Conservation (phyloP, 1,139 yeast species). For the Kodamaea sp. region DNA sequence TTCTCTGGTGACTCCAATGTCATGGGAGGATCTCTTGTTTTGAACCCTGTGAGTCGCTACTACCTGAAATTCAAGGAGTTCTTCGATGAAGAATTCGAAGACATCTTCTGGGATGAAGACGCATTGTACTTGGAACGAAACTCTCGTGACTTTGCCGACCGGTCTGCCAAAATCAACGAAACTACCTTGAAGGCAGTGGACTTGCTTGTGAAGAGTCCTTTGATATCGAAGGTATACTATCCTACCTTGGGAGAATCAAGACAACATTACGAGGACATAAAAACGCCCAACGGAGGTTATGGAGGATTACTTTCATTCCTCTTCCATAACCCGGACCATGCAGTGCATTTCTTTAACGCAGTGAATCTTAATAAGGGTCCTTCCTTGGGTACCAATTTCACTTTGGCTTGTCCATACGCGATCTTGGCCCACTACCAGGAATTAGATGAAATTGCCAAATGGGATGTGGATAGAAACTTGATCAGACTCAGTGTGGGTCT, state of each 20-base stretch:
- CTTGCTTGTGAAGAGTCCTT: constrained; percentile 44
- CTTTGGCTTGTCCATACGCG: constrained; percentile 89
- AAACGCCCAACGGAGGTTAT: constrained; percentile 77
- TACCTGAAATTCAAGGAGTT: constrained; percentile 56
- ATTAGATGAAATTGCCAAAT: constrained; percentile 74
- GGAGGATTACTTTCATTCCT: constrained; percentile 87
- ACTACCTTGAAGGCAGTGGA: constrained; percentile 63
- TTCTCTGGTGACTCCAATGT: constrained; percentile 95
- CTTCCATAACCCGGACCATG: constrained; percentile 66
- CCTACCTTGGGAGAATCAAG: constrained; percentile 62
- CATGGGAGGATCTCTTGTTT: constrained; percentile 86
- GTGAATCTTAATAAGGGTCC: constrained; percentile 87
- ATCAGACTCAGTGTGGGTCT: constrained; percentile 86
- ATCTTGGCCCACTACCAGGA: constrained; percentile 87
- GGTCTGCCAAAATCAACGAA: constrained; percentile 67
- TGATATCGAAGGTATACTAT: constrained; percentile 67
- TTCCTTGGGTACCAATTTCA: constrained; percentile 89
- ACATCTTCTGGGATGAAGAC: constrained; percentile 89
- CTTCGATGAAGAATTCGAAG: constrained; percentile 62
- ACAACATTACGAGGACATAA: constrained; percentile 68
- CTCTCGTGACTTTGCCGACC: constrained; percentile 78
- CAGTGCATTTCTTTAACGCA: constrained; percentile 73
- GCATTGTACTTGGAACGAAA: constrained; percentile 90
- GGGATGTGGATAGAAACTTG: constrained; percentile 82
- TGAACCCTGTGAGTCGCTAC: constrained; percentile 64